Evolutionary conservation across 2,329 filamentous ascomycete species (phyloP), one percentile per base, ranked within the genome.

Genomic region (Cadophora sp.): DNA sequence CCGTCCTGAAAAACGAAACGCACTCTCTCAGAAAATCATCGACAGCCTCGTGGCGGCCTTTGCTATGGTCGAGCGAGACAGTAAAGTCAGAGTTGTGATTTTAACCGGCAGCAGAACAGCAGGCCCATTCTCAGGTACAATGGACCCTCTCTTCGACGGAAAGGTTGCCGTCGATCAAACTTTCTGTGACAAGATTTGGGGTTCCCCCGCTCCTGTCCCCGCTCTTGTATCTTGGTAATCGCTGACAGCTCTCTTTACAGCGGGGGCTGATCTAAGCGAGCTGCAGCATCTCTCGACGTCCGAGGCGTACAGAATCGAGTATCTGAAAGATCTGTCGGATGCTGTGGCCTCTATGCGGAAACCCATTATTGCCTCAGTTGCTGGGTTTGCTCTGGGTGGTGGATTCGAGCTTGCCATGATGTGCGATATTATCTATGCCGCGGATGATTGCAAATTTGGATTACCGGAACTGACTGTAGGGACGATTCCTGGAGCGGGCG

Each of bases 1-100:
- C 77, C 81, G 87, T 2, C 86, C 85, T 1, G 79, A 81, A 56
- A 88, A 89, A 76, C 81, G 85, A 65, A 89, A 89, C 80, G 86
- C 87, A 11, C 82, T 89, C 67, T 88, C 85, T 1, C 79, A 81
- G 65, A 53, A 62, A 14, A 48, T 61, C 16, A 71, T 71, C 40
- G 68, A 70, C 58, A 53, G 46, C 14, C 56, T 71, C 24, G 59
- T 71, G 22, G 29, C 51, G 12, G 65, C 67, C 14, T 43, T 71
- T 4, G 64, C 79, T 66, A 76, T 83, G 29, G 79, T 88, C 31
- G 85, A 86, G 46, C 68, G 77, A 24, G 86, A 89, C 78, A 79
- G 81, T 4, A 83, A 86, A 53, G 85, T 89, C 53, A 83, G 82
- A 64, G 82, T 80, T 72, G 80, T 88, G 60, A 83, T 89, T 40